Evolutionary conservation across 371 early-diverging fungal genomes (phyloP), one percentile per base, ranked within the genome.

Genomic region (Rhizopus arrhizus): DNA sequence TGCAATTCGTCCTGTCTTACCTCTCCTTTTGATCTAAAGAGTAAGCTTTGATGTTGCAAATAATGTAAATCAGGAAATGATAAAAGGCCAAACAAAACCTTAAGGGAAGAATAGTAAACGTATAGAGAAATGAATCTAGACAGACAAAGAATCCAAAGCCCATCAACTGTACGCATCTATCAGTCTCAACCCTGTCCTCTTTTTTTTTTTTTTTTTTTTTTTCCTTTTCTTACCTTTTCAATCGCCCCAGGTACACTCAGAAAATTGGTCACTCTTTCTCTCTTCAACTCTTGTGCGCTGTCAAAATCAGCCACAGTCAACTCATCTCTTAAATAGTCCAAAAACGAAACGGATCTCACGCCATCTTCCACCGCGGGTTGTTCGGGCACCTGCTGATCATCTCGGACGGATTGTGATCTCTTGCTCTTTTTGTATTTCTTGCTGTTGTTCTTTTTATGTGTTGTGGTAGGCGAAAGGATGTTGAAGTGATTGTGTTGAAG

Each of bases 51-150:
- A 64, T 59, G 34, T 69, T 69, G 34, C 49, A 31, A 42, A 43
- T 46, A 34, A 64, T 45, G 35, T 65, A 62, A 12, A 52, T 54
- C n/a, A 62, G 35, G 69, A 60, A 76, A 46, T 75, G 73, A 52
- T 73, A 71, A 0, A 87, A 58, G 0, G 95, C 94, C 8, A 93
- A 72, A 11, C 86, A 40, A 53, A 95, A 87, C 29, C 96, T 84
- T n/a, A 93, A 72, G 0, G 99, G 99, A 4, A 98, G 75, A 46
- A 96, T 93, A 3, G 97, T 94, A 65, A 97, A 95, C 4, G 91
- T 89, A 66, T 93, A 90, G 12, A 98, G 70, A 62, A 99, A 94
- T 1, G 97, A 90, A 74, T 97, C 98, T 45, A 96, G 70, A 56
- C 97, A 97, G 4, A 98, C 89, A 40, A 93, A 80, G 48, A 88